phyloP scores from a whole-genome alignment of 805 yeast genomes.

The Candida vartiovaarae region DNA sequence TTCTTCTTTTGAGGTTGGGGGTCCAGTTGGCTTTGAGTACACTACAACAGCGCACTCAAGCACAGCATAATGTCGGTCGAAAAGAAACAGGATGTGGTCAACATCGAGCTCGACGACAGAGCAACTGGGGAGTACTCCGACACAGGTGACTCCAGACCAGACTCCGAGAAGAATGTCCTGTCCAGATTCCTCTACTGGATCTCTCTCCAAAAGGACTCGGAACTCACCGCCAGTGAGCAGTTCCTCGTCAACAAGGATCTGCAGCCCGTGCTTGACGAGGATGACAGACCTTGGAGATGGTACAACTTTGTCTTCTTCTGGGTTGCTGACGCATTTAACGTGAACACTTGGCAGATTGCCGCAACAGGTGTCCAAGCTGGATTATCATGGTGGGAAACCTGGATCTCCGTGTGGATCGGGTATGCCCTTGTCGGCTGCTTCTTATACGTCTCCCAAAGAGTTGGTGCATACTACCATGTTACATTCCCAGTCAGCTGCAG shows the following conservation, averaged over 20 bases:
- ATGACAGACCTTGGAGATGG: constrained; percentile 79
- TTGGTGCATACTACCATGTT: constrained; percentile 76
- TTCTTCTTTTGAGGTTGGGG: too few relatives aligned
- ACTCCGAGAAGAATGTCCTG: not conserved
- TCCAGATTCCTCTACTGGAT: constrained; percentile 8
- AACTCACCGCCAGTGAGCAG: constrained; percentile 49
- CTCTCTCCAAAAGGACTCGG: constrained; percentile 17
- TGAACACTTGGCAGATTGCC: constrained; percentile 89
- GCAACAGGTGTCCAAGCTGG: constrained; percentile 77
- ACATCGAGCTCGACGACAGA: not conserved
- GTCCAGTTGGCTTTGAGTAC: too few relatives aligned
- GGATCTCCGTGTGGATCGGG: constrained; percentile 87
- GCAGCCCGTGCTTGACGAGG: constrained; percentile 61
- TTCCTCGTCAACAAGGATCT: constrained; percentile 71
- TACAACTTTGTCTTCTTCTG: constrained; percentile 74
- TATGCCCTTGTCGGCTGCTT: constrained; percentile 64
- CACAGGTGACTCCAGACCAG: not conserved
- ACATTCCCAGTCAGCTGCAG: constrained; percentile 81
- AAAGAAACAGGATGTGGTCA: not conserved
- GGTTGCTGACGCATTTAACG: constrained; percentile 87
- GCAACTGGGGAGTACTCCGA: not conserved
- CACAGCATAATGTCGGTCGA: not conserved
- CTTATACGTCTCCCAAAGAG: constrained; percentile 61
- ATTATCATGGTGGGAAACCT: constrained; percentile 84
- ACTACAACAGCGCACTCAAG: too few relatives aligned